Base-by-base conservation (phyloP, 106 monocot species). In the Dendrobium officinale region DNA sequence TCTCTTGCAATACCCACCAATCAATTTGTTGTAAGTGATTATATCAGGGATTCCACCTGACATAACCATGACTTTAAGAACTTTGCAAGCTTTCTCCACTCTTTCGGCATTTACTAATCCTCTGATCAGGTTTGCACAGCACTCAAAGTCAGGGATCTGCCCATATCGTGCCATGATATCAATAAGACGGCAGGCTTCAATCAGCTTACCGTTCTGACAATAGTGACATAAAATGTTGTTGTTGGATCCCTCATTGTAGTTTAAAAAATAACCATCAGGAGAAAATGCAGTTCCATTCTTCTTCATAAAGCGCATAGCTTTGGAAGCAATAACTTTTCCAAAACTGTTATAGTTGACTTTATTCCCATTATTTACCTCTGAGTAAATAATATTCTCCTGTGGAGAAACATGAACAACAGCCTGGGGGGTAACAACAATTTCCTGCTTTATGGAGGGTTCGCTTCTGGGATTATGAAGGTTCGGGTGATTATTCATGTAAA, bases 11-110 rank as follows among this genome's bases (percentile, higher is more conserved):
- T 92, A 80, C 7, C 85, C 87, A 5, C 87, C 89, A 22, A 95
- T 84, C 81, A 95, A 81, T 79, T 88, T 95, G 73, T 95, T 95
- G 83, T 82, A 92, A 24, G 90, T 95, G 55, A 90, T 92, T 64
- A 88, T 84, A 78, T 95, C 95, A 0, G 95, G 87, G 17, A 85
- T 68, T 11, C 90, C 92, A 29, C 95, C 95, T 9, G 90, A 90
- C 81, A 95, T 79, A 64, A 92, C 80, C 87, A 90, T 81, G 51
- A 90, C 67, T 17, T 84, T 29, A 70, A 90, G 83, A 55, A 89
- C 78, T 20, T 80, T 78, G 22, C 29, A 76, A 13, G 92, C 95
- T 68, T 91, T 89, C 33, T 89, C 87, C 31, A 88, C 20, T 73
- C 85, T 85, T 68, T 88, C 77, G 11, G 45, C 73, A 73, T 88